Evolutionary conservation across 768 basidiomycete genomes (phyloP).

Genomic region (Baorangia bicolor): DNA sequence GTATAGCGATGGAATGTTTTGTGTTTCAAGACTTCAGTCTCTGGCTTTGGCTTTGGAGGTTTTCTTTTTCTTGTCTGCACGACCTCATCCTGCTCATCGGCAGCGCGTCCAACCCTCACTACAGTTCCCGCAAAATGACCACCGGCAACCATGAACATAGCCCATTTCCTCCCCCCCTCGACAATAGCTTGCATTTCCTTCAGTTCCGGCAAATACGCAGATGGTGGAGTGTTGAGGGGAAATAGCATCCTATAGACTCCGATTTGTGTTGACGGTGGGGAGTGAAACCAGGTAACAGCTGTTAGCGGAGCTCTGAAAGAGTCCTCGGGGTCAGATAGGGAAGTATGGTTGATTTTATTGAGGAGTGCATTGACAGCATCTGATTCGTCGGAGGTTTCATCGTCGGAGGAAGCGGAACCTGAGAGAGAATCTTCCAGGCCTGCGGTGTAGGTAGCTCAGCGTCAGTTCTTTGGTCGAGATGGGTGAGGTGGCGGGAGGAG

Average conservation of each 20-base stretch:
- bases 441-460: slow-evolving; percentile 24
- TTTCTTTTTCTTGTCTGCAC: slow-evolving; percentile 51
- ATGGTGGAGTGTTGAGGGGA: slow-evolving; percentile 42
- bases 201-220: slow-evolving; percentile 58
- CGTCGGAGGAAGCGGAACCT: slow-evolving; percentile 78
- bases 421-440: slow-evolving; percentile 87
- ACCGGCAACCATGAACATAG: slow-evolving; percentile 95
- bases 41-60: slow-evolving; percentile 64
- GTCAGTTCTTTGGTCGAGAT: background rate
- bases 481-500: background rate
- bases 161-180: slow-evolving; percentile 73
- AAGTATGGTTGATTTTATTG: slow-evolving; percentile 50
- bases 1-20: slow-evolving; percentile 99
- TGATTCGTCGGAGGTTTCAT: slow-evolving; percentile 56
- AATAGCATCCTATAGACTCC: slow-evolving; percentile 84
- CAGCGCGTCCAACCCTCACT: slow-evolving; percentile 61
- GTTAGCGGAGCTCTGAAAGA: slow-evolving; percentile 50
- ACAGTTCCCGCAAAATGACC: slow-evolving; percentile 98
- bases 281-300: slow-evolving; percentile 88
- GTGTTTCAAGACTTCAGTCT: slow-evolving; percentile 78
- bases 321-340: slow-evolving; percentile 46
- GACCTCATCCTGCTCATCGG: slow-evolving; percentile 40
- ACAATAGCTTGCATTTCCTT: slow-evolving; percentile 59
- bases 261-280: slow-evolving; percentile 82
- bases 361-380: slow-evolving; percentile 68